Base-by-base conservation (phyloP, 2,329 filamentous ascomycete genomes). In the Ophiostoma himal-ulmi region DNA sequence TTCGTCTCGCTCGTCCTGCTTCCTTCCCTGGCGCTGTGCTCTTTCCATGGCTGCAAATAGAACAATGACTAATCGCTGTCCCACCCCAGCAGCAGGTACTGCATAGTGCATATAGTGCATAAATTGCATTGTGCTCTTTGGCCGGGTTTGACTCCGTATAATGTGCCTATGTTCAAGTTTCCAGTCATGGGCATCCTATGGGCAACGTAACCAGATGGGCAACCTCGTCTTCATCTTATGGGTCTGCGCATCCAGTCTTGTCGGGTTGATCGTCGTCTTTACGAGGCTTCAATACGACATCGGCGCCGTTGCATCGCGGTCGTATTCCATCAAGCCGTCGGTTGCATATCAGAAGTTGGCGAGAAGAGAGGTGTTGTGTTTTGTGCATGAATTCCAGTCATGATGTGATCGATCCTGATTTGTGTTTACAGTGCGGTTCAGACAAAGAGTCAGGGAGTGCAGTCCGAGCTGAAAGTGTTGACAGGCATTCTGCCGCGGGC, bases 221-320 rank as follows among this genome's bases (percentile, higher is more conserved):
- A n/a, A n/a, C n/a, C n/a, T n/a, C n/a, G n/a, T n/a, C n/a, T n/a
- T n/a, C n/a, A n/a, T 5, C 4, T 20, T 48, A 20, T 48, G 44
- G 44, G 30, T 30, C 30, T 30, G 30, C 30, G 3, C 22, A 60
- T 22, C n/a, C 34, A n/a, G 34, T 39, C 62, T 65, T 39, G 60
- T 34, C 34, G 30, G 60, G 39, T 48, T 17, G 22, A 65, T 37
- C 26, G 20, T 39, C 62, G 36, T 39, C 34, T 65, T 65, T 37
- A 65, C 62, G 34, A 65, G 62, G 34, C 17, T 36, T 62, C 26
- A 13, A 62, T 62, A 62, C 57, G n/a, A 57, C 52, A 57, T 57
- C n/a, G 22, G 22, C 26, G 57, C 57, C 57, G 26, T 17, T 62
- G 26, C 57, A 62, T 62, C 14, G 26, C 22, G 52, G 52, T 48